These are phyloP conservation scores for Plectranthus barbatus DNA, from an alignment of 257 asterid genomes.

Conservation along the genomic window DNA sequence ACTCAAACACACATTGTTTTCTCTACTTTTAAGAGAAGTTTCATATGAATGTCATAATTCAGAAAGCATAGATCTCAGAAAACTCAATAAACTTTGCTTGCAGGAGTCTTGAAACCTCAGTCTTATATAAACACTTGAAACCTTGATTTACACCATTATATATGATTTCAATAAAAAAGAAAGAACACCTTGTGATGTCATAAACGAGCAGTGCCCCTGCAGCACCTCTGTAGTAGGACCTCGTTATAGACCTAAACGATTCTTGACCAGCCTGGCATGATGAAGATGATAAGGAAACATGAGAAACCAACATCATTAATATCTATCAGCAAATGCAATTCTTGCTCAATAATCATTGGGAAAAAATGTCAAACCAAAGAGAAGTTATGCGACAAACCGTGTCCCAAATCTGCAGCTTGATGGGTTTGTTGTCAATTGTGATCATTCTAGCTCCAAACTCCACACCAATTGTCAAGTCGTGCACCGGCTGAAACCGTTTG, in stretches of 20 bases:
- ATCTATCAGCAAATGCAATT: background rate
- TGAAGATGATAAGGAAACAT: background rate
- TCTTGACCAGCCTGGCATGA: slow-evolving; percentile 78
- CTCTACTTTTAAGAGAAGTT: background rate
- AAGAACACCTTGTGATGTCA: slow-evolving; percentile 64
- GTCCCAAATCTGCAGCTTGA: slow-evolving; percentile 85
- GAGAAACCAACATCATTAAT: background rate
- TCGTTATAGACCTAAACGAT: slow-evolving; percentile 71
- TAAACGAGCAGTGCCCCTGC: slow-evolving; percentile 84
- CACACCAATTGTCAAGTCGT: slow-evolving; percentile 78
- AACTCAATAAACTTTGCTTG: background rate
- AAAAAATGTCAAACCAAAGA: background rate
- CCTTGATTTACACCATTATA: background rate
- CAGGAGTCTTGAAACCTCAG: background rate
- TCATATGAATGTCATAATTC: background rate
- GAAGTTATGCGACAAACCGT: slow-evolving; percentile 36
- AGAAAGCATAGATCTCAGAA: background rate
- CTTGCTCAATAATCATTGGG: background rate
- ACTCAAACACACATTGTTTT: background rate
- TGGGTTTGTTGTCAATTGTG: slow-evolving; percentile 64
- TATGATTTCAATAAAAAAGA: background rate
- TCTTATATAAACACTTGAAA: background rate
- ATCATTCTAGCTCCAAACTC: slow-evolving; percentile 87
- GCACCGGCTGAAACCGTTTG: slow-evolving; percentile 79
- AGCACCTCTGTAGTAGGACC: slow-evolving; percentile 86